Base-by-base conservation (phyloP, 228 moss, liverwort and hornwort genomes). In the Sphagnum fallax region DNA sequence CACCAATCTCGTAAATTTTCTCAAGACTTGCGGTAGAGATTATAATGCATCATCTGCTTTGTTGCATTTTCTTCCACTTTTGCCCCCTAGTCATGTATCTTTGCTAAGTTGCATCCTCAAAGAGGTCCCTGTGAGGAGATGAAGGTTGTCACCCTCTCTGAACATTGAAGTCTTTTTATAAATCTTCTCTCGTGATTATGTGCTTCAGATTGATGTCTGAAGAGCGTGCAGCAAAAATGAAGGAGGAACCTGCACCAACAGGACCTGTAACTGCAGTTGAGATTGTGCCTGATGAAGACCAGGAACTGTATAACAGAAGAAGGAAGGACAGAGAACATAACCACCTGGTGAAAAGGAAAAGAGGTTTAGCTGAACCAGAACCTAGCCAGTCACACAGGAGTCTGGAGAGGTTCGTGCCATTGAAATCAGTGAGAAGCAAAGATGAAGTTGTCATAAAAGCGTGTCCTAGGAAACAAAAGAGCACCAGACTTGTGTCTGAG, bases 151-250 rank as follows among this genome's bases (percentile, higher is more conserved):
- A 32, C 32, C 32, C 32, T 32, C 32, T 32, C 32, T 32, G 32
- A 32, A 32, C 32, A 32, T 32, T 32, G 32, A 32, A 1, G 32
- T 58, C 58, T 58, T 58, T 14, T 58, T 58, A 14, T 14, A 58
- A 65, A 6, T 18, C 52, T 12, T 66, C 50, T 11, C 50, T 50
- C 51, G 50, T 66, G 18, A 50, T 4, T 51, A 6, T 50, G 52
- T 49, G 48, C 62, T 32, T 12, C 50, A 9, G 65, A 52, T 11
- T 49, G 82, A 86, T 79, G 68, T 59, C 65, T 9, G 80, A 82
- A 82, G 82, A 80, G 77, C 69, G 65, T 10, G 58, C 66, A 7
- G 77, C 69, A 74, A 80, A 86, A 59, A 73, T 75, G 77, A 82
- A 80, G 71, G 75, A 67, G 53, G 77, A 86, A 75, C 80, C 80